A percentile compares a stretch with the other conserved stretches of the same genome.
Conservation (phyloP, 129 eudicot species). For the Flaveria robusta region DNA sequence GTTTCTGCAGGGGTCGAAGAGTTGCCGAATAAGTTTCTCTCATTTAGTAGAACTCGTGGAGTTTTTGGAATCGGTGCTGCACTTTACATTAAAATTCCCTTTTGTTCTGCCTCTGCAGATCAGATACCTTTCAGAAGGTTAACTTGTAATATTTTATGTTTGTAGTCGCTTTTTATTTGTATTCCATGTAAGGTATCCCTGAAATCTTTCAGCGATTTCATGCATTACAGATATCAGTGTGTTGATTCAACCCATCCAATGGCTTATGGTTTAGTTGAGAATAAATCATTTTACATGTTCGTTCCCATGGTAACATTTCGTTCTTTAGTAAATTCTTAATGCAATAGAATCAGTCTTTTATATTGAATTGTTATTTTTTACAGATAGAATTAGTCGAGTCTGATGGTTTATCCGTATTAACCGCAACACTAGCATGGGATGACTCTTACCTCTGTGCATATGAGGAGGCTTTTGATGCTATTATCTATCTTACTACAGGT, state of each 20-base stretch:
- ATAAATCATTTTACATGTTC: slow-evolving; percentile 53
- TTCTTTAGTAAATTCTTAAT: neutral
- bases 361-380: neutral
- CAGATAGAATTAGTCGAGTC: slow-evolving; percentile 61
- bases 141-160: slow-evolving; percentile 8
- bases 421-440: slow-evolving; percentile 68
- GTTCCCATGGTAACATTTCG: slow-evolving; percentile 59
- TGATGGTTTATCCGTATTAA: slow-evolving; percentile 58
- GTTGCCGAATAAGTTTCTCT: slow-evolving; percentile 41
- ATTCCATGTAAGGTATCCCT: neutral
- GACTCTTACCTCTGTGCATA: slow-evolving; percentile 46
- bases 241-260: slow-evolving; percentile 45
- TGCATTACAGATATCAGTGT: slow-evolving; percentile 57
- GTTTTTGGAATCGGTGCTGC: slow-evolving; percentile 85
- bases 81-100: slow-evolving; percentile 41
- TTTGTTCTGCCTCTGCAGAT: slow-evolving; percentile 33
- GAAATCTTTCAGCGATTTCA: slow-evolving; percentile 32
- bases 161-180: neutral
- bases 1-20: slow-evolving; percentile 58
- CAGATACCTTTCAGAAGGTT: slow-evolving; percentile 49
- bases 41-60: slow-evolving; percentile 53
- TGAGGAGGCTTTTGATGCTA: slow-evolving; percentile 55
- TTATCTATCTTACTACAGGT: slow-evolving; percentile 66
- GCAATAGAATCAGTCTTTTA: slow-evolving; percentile 12
- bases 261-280: slow-evolving; percentile 70